Conservation (phyloP, 2,329 filamentous ascomycete species). For the Penicillium psychrosexuale region DNA sequence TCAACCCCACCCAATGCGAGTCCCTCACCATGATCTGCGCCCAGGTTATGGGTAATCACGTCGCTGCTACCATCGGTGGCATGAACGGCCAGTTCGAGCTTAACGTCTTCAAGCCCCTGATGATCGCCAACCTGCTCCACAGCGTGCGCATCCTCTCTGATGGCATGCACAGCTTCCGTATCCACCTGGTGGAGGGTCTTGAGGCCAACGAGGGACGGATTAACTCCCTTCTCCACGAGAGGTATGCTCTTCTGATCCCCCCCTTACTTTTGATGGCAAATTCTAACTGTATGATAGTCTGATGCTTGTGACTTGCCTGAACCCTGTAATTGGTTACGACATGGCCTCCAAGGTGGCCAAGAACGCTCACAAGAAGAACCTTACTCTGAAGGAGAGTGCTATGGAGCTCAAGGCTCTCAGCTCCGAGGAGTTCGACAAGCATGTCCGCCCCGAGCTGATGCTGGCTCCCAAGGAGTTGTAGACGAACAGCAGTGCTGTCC, state of each 20-base stretch:
- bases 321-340: conserved; percentile 95
- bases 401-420: conserved; percentile 89
- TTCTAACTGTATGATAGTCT: conserved; percentile 56
- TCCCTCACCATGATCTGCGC: conserved; percentile 95
- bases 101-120: conserved; percentile 96
- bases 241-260: conserved; percentile 55
- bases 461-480: conserved; percentile 72
- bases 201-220: conserved; percentile 95
- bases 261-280: conserved; percentile 4
- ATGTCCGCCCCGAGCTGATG: conserved; percentile 94
- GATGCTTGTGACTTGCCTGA: conserved; percentile 97
- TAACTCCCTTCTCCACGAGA: conserved; percentile 84
- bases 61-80: conserved; percentile 86
- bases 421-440: conserved; percentile 81
- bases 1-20: conserved; percentile 98
- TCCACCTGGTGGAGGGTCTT: conserved; percentile 83
- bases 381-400: conserved; percentile 89
- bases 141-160: conserved; percentile 84
- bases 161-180: conserved; percentile 92
- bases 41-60: conserved; percentile 97
- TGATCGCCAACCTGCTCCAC: conserved; percentile 94
- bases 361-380: conserved; percentile 97
- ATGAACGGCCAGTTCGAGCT: conserved; percentile 98
- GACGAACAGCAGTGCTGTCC: conserved; percentile 11
- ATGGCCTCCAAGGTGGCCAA: conserved; percentile 97